Evolutionary conservation across 1,284 basidiomycete genomes (phyloP).

Genomic region (Exobasidium rhododendri): DNA sequence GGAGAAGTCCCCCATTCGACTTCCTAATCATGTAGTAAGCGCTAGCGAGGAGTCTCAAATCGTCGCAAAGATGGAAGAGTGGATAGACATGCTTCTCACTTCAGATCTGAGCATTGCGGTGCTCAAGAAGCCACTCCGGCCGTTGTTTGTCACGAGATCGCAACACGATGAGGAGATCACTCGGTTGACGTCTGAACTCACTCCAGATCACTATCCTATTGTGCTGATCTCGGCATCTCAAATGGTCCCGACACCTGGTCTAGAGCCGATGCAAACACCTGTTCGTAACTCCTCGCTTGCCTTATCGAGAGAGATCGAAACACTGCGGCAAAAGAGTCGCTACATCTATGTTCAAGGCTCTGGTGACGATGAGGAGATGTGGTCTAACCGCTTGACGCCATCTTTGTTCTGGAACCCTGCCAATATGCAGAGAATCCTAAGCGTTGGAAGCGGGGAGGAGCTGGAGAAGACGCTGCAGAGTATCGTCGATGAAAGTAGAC

Average conservation of each 20-base stretch:
- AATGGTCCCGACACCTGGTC: conserved; percentile 10
- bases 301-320: neutral
- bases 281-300: neutral
- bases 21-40: conserved; percentile 42
- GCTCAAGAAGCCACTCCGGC: conserved; percentile 63
- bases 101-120: conserved; percentile 49
- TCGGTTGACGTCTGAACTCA: neutral
- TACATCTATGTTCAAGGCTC: conserved; percentile 82
- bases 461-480: neutral
- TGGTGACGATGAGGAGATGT: conserved; percentile 82
- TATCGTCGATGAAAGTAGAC: neutral
- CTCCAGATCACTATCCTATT: conserved; percentile 7
- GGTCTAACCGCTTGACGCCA: conserved; percentile 75
- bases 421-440: conserved; percentile 60
- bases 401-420: conserved; percentile 66
- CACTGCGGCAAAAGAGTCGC: neutral
- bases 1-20: conserved; percentile 44
- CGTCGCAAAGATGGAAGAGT: conserved; percentile 63
- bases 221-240: conserved; percentile 12
- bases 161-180: neutral
- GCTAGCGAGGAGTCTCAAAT: conserved; percentile 70
- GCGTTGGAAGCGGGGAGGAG: conserved; percentile 1
- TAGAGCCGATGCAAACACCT: neutral
- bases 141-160: conserved; percentile 62
- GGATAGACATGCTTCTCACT: conserved; percentile 65